A percentile compares a stretch with the other conserved stretches of the same genome.
Conservation (phyloP, 2,329 filamentous ascomycete species). For the Pseudodiploospora longispora region DNA sequence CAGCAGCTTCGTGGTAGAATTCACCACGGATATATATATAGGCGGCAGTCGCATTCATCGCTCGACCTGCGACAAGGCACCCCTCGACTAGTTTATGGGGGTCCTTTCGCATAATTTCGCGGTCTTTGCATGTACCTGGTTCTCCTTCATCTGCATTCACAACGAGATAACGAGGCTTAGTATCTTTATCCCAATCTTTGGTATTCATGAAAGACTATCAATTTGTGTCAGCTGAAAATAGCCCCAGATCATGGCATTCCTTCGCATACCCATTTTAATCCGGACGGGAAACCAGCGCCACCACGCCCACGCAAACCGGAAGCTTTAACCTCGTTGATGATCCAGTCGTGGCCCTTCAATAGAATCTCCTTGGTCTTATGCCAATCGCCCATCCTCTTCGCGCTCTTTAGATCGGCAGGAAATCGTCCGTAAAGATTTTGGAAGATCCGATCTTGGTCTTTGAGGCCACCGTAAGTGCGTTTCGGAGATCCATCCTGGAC, state of each 20-base stretch:
- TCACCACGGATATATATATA: slow-evolving; percentile 99
- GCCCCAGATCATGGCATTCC: not conserved
- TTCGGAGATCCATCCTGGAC: slow-evolving; percentile 66
- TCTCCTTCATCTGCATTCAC: slow-evolving; percentile 99
- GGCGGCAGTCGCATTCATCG: slow-evolving; percentile 97
- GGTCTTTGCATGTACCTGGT: slow-evolving; percentile 97
- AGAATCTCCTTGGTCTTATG: slow-evolving; percentile 99
- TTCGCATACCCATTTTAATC: slow-evolving; percentile 89
- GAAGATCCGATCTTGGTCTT: slow-evolving; percentile 97
- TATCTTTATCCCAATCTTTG: slow-evolving; percentile 98
- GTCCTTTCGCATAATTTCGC: slow-evolving; percentile 99
- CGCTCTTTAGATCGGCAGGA: slow-evolving; percentile 83
- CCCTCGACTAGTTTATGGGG: slow-evolving; percentile 98
- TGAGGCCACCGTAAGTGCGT: slow-evolving; percentile 74
- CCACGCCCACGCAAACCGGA: slow-evolving; percentile 92
- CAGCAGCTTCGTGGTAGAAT: slow-evolving; percentile 91
- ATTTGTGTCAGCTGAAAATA: slow-evolving; percentile 5
- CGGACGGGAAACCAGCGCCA: slow-evolving; percentile 95
- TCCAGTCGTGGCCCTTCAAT: slow-evolving; percentile 96
- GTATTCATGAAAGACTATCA: slow-evolving; percentile 97
- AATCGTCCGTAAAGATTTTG: slow-evolving; percentile 96
- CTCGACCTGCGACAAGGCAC: slow-evolving; percentile 88
- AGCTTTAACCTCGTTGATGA: slow-evolving; percentile 94
- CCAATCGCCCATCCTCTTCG: slow-evolving; percentile 98
- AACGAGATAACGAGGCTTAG: slow-evolving; percentile 89